A percentile compares a stretch with the other conserved stretches of the same genome.
phyloP scores from a whole-genome alignment of 352 stramenopile genomes.

The Albugo candida region DNA sequence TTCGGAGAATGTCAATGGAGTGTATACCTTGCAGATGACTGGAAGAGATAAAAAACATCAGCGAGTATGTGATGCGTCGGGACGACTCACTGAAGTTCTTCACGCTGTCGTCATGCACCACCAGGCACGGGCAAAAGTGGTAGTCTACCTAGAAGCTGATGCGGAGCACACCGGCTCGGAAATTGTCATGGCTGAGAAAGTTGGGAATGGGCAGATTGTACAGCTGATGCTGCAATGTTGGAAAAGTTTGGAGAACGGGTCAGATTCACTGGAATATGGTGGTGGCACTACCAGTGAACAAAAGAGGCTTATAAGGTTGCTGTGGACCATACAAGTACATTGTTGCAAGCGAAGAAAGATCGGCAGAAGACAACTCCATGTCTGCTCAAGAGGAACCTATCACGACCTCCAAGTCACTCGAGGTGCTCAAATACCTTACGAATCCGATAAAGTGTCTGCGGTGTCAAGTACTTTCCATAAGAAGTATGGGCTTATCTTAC shows the following conservation, averaged over 20 bases:
- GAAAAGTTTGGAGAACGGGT: background rate
- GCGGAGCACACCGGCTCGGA: conserved; percentile 93
- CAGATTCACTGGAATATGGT: background rate
- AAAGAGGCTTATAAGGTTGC: conserved; percentile 13
- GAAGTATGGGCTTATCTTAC: conserved; percentile 40
- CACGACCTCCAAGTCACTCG: conserved; percentile 47
- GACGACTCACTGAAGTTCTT: conserved; percentile 63
- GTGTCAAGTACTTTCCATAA: conserved; percentile 54
- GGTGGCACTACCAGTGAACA: background rate
- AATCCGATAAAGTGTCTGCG: conserved; percentile 25
- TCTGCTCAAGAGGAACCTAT: background rate
- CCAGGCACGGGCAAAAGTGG: conserved; percentile 96
- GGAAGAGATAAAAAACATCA: conserved; percentile 18
- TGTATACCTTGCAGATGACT: conserved; percentile 66
- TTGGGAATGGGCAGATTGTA: conserved; percentile 11
- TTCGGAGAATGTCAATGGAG: conserved; percentile 81
- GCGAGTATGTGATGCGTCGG: conserved; percentile 54
- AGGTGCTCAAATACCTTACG: conserved; percentile 75
- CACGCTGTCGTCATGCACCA: conserved; percentile 94
- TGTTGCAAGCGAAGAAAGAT: conserved; percentile 12
- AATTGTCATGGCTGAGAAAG: conserved; percentile 31
- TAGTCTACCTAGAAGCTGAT: conserved; percentile 98
- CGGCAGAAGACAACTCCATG: too few relatives aligned
- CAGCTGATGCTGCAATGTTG: background rate
- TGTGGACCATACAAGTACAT: conserved; percentile 75